Conservation (phyloP, 169 alveolate genomes). For the Plasmodium cynomolgi region DNA sequence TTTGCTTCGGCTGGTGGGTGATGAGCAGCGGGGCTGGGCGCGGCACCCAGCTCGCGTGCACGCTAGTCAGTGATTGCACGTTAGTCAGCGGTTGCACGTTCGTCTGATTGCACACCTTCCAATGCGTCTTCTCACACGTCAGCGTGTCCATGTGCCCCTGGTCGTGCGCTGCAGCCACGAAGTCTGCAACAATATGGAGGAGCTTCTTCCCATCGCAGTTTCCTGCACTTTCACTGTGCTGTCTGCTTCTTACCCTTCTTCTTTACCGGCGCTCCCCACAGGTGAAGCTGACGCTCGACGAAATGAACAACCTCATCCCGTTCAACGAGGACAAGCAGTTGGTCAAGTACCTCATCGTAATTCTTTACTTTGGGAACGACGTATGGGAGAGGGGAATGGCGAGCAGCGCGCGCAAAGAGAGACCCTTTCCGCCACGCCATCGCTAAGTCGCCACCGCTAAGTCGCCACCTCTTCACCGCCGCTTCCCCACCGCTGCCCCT, state of each 20-base stretch:
- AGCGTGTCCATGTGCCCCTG: neutral
- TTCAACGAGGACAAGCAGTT: constrained; percentile 49
- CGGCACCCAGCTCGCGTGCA: no score
- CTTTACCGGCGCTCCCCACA: neutral
- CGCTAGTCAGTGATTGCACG: no score
- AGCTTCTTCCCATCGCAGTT: neutral
- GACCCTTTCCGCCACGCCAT: neutral
- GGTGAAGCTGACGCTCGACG: constrained; percentile 44
- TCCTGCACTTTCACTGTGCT: neutral
- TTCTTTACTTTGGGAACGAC: constrained; percentile 64
- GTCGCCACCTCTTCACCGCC: neutral
- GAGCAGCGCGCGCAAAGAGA: neutral
- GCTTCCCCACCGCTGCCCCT: neutral
- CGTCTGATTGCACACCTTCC: no score
- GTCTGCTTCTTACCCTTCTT: neutral
- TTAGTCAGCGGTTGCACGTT: no score
- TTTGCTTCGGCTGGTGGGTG: constrained; percentile 32
- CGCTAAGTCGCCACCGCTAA: neutral
- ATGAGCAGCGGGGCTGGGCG: no score
- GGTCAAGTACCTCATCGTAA: constrained; percentile 58
- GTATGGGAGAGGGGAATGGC: constrained; percentile 8
- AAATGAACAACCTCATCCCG: constrained; percentile 70
- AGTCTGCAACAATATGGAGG: neutral
- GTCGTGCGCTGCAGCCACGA: neutral
- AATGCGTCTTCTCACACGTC: neutral